phyloP scores from a whole-genome alignment of 768 basidiomycete genomes.

The Calvatia gigantea region DNA sequence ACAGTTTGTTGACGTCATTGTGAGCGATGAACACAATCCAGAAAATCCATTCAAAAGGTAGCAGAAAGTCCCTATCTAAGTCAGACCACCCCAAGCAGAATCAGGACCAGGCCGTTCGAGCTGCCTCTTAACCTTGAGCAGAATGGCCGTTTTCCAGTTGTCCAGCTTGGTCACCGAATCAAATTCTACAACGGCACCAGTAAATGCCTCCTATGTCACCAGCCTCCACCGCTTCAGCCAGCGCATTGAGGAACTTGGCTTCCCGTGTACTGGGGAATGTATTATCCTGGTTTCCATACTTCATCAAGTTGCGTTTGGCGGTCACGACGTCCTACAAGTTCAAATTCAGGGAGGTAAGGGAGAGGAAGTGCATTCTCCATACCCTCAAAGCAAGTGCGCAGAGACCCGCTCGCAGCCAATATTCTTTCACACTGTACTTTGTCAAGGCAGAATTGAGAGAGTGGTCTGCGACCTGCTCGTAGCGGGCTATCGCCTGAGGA shows the following conservation, averaged over 20 bases:
- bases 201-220: constrained; percentile 61
- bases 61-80: constrained; percentile 5
- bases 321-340: constrained; percentile 73
- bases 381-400: constrained; percentile 89
- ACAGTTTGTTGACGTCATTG: constrained; percentile 1
- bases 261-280: constrained; percentile 89
- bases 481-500: constrained; percentile 78
- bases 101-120: constrained; percentile 1
- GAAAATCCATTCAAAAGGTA: not conserved
- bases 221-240: constrained; percentile 67
- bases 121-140: constrained; percentile 81
- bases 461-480: constrained; percentile 86
- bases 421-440: constrained; percentile 99
- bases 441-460: constrained; percentile 80
- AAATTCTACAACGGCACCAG: constrained; percentile 83
- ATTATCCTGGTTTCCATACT: constrained; percentile 78
- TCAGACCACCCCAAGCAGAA: constrained; percentile 7
- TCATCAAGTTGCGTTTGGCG: constrained; percentile 72
- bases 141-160: constrained; percentile 91
- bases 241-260: constrained; percentile 76
- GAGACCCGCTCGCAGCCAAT: constrained; percentile 84
- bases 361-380: constrained; percentile 25
- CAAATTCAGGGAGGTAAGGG: not conserved
- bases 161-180: constrained; percentile 92
- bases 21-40: not conserved